Base-by-base conservation (phyloP, 1,284 basidiomycete genomes). In the Singerocomus rubriflavus region DNA sequence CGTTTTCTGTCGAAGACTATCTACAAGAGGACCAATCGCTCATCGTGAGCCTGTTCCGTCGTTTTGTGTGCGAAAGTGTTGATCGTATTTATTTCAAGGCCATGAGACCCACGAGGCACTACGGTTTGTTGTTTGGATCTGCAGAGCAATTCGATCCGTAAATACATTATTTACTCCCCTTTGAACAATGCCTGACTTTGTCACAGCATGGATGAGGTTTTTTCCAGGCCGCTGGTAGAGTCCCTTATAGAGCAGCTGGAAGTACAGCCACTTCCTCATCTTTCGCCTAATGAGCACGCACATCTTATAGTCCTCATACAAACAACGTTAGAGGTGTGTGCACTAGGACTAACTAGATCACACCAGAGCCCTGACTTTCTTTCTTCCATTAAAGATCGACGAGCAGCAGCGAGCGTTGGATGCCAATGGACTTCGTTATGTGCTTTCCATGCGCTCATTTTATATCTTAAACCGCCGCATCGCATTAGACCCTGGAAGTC, bases 331-430 rank as follows among this genome's bases (percentile, higher is more conserved):
- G 90, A 95, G 75, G 93, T 90, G 50, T 56, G 73, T 65, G 25
- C 8, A 41, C 29, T 17, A 10, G 17, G 39, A 43, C 31, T 12
- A 32, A 6, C 11, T 6, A 48, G 42, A 29, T 36, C 32, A 31
- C 31, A 50, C 13, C 2, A 25, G 36, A 43, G n/a, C 27, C 35
- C 43, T 51, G 14, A 56, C 21, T 12, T 12, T 55, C 21, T 51
- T 46, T 41, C 39, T 37, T 14, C 31, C 39, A 10, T 26, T 44
- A 3, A 60, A 96, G 88, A 85, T 91, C 39, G 89, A 96, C 46
- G 87, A 91, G 61, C 92, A 94, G 63, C 79, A 84, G 6, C 81
- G 92, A 27, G 83, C 93, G 0, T 74, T 98, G 17, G 95, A 98
- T 68, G 72, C 87, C 1, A 93, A 94, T 61, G 95, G 94, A 0